These are phyloP conservation scores for Tilletia indica DNA, from an alignment of 1,284 basidiomycete genomes.

Conservation along the genomic window DNA sequence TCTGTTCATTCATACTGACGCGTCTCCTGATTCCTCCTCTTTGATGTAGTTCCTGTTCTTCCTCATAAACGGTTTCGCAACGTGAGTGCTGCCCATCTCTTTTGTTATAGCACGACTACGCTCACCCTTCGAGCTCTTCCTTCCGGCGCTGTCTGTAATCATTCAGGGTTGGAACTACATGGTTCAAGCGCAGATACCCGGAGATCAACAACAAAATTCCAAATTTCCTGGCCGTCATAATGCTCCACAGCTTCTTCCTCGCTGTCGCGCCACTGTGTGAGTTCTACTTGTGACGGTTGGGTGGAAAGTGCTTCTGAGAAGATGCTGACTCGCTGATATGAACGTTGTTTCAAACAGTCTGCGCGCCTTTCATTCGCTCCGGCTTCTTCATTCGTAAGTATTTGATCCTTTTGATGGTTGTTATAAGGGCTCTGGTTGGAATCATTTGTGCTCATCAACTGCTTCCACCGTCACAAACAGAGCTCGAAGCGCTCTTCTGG, in stretches of 20 bases:
- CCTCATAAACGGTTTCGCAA: constrained; percentile 47
- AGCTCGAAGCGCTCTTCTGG: constrained; percentile 43
- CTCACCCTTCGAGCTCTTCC: background rate
- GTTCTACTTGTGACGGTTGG: background rate
- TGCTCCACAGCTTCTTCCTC: constrained; percentile 45
- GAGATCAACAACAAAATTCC: constrained; percentile 44
- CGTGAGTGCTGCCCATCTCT: constrained; percentile 16
- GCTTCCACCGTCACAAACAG: background rate
- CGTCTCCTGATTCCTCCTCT: background rate
- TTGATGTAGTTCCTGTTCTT: constrained; percentile 45
- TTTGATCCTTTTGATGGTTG: background rate
- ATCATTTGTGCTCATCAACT: background rate
- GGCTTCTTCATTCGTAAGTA: constrained; percentile 44
- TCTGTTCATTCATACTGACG: no score
- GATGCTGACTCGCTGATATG: background rate
- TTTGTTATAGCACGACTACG: background rate
- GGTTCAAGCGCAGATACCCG: constrained; percentile 44
- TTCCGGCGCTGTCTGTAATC: background rate
- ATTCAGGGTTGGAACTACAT: constrained; percentile 38
- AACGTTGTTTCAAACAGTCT: constrained; percentile 26
- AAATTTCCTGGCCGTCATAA: constrained; percentile 33
- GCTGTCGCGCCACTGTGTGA: constrained; percentile 40
- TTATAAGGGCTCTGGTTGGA: background rate
- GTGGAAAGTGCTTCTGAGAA: background rate
- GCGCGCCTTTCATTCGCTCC: constrained; percentile 43